These are phyloP conservation scores for Colletotrichum sp. DNA, from an alignment of 2,329 filamentous ascomycete species.

Conservation along the genomic window DNA sequence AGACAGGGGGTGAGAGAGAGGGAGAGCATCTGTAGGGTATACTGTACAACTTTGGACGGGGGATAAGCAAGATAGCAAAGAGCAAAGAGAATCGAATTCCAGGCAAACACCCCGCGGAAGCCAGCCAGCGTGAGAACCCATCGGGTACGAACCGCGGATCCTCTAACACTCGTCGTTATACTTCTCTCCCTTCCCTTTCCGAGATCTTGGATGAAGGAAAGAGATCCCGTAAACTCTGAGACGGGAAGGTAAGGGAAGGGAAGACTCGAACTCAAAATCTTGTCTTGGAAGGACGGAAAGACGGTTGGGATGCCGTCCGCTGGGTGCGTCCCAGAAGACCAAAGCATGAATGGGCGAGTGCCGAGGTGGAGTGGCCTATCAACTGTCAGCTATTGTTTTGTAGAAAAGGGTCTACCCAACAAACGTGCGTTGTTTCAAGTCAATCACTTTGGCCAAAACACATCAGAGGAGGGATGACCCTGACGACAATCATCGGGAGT, in stretches of 20 bases:
- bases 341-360: not conserved
- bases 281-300: not conserved
- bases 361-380: not conserved
- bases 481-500: not conserved
- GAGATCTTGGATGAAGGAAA: not conserved
- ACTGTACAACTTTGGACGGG: not conserved
- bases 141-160: not conserved
- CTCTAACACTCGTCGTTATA: slow-evolving; percentile 4
- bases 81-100: not conserved
- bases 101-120: not conserved
- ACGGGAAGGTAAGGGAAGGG: not conserved
- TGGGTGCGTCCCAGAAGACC: not conserved
- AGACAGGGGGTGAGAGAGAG: not conserved
- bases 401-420: slow-evolving; percentile 1
- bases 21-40: not conserved
- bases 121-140: not conserved
- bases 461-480: not conserved
- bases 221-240: not conserved
- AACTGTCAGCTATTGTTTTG: slow-evolving; percentile 1
- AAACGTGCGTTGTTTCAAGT: slow-evolving; percentile 13
- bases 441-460: slow-evolving; percentile 16
- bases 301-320: not conserved
- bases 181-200: not conserved
- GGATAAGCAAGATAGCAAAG: not conserved
- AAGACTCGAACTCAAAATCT: not conserved